Percentiles rank a stretch among this genome's conserved stretches.
Evolutionary conservation across 805 yeast genomes (phyloP).

Genomic region (Blastobotrys chiropterorum): DNA sequence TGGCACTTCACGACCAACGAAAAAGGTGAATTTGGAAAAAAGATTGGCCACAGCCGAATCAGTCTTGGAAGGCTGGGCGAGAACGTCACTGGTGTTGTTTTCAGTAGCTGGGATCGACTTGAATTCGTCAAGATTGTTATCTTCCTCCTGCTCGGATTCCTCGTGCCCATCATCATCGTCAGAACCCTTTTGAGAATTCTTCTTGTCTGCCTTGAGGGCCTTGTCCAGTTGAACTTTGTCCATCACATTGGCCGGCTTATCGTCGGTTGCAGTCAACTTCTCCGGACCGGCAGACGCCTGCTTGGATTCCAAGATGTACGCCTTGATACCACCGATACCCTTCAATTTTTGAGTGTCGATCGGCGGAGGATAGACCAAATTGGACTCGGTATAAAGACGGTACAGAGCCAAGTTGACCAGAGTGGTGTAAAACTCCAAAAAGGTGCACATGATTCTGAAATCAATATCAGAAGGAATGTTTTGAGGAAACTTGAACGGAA

Average conservation of each 20-base stretch:
- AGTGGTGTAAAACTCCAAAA: slow-evolving; percentile 92
- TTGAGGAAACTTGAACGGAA: slow-evolving; percentile 95
- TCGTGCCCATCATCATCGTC: slow-evolving; percentile 26
- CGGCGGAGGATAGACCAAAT: slow-evolving; percentile 85
- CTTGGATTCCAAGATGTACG: slow-evolving; percentile 63
- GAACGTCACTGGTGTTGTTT: slow-evolving; percentile 41
- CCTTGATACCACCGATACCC: slow-evolving; percentile 83
- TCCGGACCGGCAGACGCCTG: not conserved
- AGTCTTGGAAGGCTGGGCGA: slow-evolving; percentile 54
- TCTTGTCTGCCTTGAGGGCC: slow-evolving; percentile 35
- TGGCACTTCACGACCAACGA: slow-evolving; percentile 92
- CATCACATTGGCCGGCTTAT: slow-evolving; percentile 45
- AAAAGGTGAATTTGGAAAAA: slow-evolving; percentile 73
- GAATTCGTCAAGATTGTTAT: slow-evolving; percentile 61
- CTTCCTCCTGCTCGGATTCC: slow-evolving; percentile 32
- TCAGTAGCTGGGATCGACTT: slow-evolving; percentile 44
- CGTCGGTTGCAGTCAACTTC: slow-evolving; percentile 20
- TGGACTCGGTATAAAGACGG: slow-evolving; percentile 79
- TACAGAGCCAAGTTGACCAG: slow-evolving; percentile 79
- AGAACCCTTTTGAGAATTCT: slow-evolving; percentile 29
- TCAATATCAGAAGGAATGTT: slow-evolving; percentile 91
- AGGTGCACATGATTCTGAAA: slow-evolving; percentile 93
- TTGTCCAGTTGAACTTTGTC: slow-evolving; percentile 32
- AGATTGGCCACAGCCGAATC: slow-evolving; percentile 44
- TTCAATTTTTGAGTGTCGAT: slow-evolving; percentile 66